A percentile compares a stretch with the other conserved stretches of the same genome.
Evolutionary conservation across 345 rosid species (phyloP).

Genomic region (Leavenworthia alabamica): DNA sequence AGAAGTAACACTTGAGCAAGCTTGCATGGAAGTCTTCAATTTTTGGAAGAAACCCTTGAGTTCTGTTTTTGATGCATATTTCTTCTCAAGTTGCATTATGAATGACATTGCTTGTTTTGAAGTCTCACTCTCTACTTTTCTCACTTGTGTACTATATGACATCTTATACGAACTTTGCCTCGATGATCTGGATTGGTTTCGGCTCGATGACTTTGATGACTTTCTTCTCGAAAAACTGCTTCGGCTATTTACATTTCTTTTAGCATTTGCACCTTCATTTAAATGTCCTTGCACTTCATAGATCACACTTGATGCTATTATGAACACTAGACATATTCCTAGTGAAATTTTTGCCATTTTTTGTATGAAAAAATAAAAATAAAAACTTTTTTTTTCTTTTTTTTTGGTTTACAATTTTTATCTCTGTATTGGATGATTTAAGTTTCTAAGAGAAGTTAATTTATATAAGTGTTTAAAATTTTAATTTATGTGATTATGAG

Average conservation of each 20-base stretch:
- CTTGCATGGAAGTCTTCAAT: constrained; percentile 24
- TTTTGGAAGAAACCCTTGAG: constrained; percentile 24
- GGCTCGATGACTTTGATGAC: too few species aligned
- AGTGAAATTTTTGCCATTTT: constrained; percentile 20
- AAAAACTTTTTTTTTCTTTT: neutral
- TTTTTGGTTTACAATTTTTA: neutral
- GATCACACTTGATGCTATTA: constrained; percentile 27
- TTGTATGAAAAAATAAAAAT: neutral
- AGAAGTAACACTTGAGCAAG: constrained; percentile 4
- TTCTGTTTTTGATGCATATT: constrained; percentile 1
- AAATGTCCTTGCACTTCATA: constrained; percentile 30
- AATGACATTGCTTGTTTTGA: constrained; percentile 23
- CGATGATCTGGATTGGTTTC: neutral
- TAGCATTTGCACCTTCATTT: too few species aligned
- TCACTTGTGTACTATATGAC: neutral
- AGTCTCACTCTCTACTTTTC: constrained; percentile 18
- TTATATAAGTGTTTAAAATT: constrained; percentile 13
- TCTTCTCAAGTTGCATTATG: constrained; percentile 27
- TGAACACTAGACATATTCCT: constrained; percentile 21
- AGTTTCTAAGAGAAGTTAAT: neutral
- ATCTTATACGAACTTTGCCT: neutral
- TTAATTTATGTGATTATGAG: constrained; percentile 4
- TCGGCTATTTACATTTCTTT: too few species aligned
- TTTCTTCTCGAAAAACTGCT: too few species aligned
- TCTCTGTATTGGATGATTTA: neutral